Evolutionary conservation across 495 filamentous ascomycete genomes (phyloP), one percentile per base, ranked within the genome.

Genomic region (Xylaria cubensis): DNA sequence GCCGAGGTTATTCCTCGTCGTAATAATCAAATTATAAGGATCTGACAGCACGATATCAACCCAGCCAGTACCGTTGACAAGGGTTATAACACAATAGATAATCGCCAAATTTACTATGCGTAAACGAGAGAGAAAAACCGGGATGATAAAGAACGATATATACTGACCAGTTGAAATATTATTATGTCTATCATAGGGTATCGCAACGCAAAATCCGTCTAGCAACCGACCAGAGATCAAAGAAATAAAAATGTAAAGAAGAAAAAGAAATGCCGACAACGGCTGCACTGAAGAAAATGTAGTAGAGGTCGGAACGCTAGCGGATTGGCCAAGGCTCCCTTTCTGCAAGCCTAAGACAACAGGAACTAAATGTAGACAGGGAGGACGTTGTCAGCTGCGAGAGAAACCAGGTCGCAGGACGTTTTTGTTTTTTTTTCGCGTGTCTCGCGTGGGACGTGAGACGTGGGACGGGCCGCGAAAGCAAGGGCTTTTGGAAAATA

Each of bases 141-240:
- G 48, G 50, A 36, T 36, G 42, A n/a, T 12, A 42, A 46, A 50
- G 34, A 56, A 61, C 19, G 73, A 59, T 56, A 65, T 55, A 67
- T 48, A 81, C 79, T 80, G 66, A 82, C 80, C 68, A 74, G 71
- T 72, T 44, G 7, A 46, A 62, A 61, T 72, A 70, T 65, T 74
- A 79, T 79, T 75, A 84, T 63, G 71, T 83, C 82, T 84, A 82
- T 79, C 64, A 75, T 44, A 68, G 80, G 82, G 80, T 83, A 82
- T 82, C 79, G 78, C 75, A 73, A 73, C 79, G 78, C 75, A 73
- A 73, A 74, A 75, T 64, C 74, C 74, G 73, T 82, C 80, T 83
- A 83, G 67, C 21, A 74, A 77, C 36, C 64, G 62, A 51, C 70
- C 51, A 67, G 50, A 58, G 48, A 72, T 56, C 48, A 72, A 56